These are phyloP conservation scores for Colletotrichum tabaci DNA, from an alignment of 2,329 filamentous ascomycete species.

Conservation along the genomic window DNA sequence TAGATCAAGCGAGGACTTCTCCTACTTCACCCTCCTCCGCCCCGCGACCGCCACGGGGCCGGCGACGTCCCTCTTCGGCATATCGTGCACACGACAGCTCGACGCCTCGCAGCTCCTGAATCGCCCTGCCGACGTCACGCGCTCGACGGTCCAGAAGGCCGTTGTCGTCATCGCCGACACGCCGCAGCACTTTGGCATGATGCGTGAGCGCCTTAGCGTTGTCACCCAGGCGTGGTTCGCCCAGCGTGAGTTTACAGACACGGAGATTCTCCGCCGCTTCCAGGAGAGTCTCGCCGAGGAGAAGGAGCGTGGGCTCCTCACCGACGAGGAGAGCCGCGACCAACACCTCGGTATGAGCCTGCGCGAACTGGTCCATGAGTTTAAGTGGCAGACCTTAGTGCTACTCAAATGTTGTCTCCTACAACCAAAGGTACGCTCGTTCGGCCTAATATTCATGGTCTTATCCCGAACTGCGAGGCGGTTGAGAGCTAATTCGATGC, in stretches of 20 bases:
- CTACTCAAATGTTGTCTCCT: conserved; percentile 94
- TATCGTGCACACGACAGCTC: conserved; percentile 94
- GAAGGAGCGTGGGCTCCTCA: conserved; percentile 68
- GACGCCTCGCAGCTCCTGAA: conserved; percentile 83
- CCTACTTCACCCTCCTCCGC: conserved; percentile 92
- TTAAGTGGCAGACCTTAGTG: conserved; percentile 93
- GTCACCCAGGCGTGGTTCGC: conserved; percentile 98
- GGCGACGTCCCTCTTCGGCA: conserved; percentile 91
- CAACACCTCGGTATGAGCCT: conserved; percentile 91
- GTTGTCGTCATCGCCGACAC: conserved; percentile 95
- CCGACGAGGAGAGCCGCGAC: conserved; percentile 82
- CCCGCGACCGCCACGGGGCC: conserved; percentile 68
- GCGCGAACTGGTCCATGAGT: conserved; percentile 92
- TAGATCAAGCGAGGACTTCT: conserved; percentile 94
- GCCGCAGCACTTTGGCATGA: conserved; percentile 89
- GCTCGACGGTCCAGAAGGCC: conserved; percentile 97
- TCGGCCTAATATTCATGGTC: too few relatives aligned
- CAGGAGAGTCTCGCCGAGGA: conserved; percentile 87
- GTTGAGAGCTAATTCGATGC: background rate
- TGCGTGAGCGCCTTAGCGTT: conserved; percentile 89
- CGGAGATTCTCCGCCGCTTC: conserved; percentile 90
- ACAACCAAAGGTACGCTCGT: conserved; percentile 84
- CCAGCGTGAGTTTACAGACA: conserved; percentile 91
- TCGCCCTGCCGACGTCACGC: conserved; percentile 90
- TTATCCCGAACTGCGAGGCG: background rate